A percentile compares a stretch with the other conserved stretches of the same genome.
Evolutionary conservation across 1,284 basidiomycete genomes (phyloP).

Genomic region (Albatrellus sp.): DNA sequence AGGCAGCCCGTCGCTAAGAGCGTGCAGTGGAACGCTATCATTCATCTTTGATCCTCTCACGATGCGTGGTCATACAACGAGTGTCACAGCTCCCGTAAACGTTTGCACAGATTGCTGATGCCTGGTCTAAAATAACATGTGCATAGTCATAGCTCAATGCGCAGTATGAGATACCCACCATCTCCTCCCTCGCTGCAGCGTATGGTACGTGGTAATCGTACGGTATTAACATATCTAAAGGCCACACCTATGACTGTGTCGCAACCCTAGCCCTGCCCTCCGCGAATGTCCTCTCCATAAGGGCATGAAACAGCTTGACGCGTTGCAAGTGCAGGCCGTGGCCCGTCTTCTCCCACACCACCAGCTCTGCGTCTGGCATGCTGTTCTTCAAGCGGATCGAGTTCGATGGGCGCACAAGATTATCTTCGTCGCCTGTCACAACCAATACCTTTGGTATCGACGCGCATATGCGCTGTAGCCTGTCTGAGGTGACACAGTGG

Average conservation of each 20-base stretch:
- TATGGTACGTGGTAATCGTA: too few relatives aligned
- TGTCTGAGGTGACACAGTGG: conserved; percentile 48
- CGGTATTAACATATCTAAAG: too few relatives aligned
- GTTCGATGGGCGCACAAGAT: conserved; percentile 47
- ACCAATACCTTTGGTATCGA: conserved; percentile 54
- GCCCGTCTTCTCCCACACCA: conserved; percentile 53
- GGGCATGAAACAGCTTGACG: conserved; percentile 36
- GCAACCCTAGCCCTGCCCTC: conserved; percentile 27
- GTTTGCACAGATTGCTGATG: too few relatives aligned
- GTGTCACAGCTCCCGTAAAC: too few relatives aligned
- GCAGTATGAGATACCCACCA: too few relatives aligned
- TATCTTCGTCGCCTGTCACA: conserved; percentile 65
- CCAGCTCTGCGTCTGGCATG: conserved; percentile 60
- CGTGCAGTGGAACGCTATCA: too few relatives aligned
- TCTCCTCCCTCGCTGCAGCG: too few relatives aligned
- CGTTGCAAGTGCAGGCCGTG: conserved; percentile 56
- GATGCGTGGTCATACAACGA: too few relatives aligned
- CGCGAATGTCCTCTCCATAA: conserved; percentile 43
- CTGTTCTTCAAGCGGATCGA: conserved; percentile 44
- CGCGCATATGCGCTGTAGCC: conserved; percentile 41
- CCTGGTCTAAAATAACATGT: too few relatives aligned
- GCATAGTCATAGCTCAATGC: too few relatives aligned
- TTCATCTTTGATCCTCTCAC: neutral
- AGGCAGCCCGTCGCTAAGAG: too few relatives aligned
- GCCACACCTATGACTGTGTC: too few relatives aligned